A percentile compares a stretch with the other conserved stretches of the same genome.
phyloP scores from a whole-genome alignment of 306 rosid species.

The Citrullus colocynthis region DNA sequence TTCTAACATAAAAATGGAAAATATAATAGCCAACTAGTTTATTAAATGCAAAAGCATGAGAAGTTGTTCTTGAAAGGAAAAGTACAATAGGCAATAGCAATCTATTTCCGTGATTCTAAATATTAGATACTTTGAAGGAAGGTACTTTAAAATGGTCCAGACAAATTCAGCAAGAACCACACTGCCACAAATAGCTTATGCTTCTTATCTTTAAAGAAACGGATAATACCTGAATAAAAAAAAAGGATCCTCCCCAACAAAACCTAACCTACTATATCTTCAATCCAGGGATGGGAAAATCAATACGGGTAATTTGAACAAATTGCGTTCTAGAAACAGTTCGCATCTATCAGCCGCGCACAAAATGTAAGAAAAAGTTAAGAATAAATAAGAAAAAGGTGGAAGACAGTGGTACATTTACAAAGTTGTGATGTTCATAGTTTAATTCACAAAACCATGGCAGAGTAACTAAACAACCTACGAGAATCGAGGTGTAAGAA shows the following conservation, averaged over 20 bases:
- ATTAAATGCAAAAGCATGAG: background rate
- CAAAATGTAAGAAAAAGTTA: background rate
- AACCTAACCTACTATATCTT: background rate
- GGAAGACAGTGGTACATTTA: background rate
- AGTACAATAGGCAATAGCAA: background rate
- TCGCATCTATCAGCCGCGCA: background rate
- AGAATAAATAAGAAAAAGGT: background rate
- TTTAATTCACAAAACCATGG: background rate
- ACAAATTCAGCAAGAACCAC: background rate
- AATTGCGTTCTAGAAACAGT: background rate
- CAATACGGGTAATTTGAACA: background rate
- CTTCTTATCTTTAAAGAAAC: background rate
- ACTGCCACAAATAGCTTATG: background rate
- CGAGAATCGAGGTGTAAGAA: background rate
- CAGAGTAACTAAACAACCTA: background rate
- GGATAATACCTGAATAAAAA: background rate
- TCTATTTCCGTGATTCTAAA: background rate
- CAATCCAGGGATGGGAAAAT: background rate
- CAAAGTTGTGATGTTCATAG: background rate
- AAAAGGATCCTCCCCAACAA: background rate
- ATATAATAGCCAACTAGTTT: background rate
- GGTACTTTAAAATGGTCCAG: background rate
- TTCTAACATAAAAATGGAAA: conserved; percentile 24
- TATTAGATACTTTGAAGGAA: background rate
- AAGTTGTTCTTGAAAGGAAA: background rate